Base-by-base conservation (phyloP, 371 early-diverging fungal species). In the Lichtheimia hyalospora region DNA sequence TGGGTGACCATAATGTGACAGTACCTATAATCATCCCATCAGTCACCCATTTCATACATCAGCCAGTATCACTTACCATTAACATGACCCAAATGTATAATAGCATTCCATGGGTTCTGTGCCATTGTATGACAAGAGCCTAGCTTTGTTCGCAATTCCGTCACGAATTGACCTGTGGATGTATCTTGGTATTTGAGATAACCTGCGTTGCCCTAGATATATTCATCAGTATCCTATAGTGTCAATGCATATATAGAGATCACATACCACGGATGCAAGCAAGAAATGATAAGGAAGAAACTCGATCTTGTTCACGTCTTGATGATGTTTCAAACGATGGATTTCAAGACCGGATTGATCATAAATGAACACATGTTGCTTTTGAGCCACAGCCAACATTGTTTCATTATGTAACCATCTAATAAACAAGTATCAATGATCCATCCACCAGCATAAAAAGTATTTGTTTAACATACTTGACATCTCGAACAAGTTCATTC, bases 251-350 rank as follows among this genome's bases (percentile, higher is more conserved):
- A 28, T 34, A 2, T 2, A 34, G 1, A 2, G 25, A 39, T 13
- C 24, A 78, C 82, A 54, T 75, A 90, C 89, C 42, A 93, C 84
- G 13, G 94, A 82, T 42, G 89, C 89, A 39, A 99, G 84, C 66
- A 99, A 75, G 71, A 93, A 99, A 70, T 99, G 99, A 77, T 96
- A 96, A 12, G 98, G 99, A 60, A 99, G 74, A 73, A 95, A 99
- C 56, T 94, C 94, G 48, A 99, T 75, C 56, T 83, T 82, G 66
- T 84, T 89, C 23, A 90, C 90, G 66, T 93, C 91, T 13, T 80
- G 79, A 66, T 96, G 95, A 43, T 93, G 85, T 59, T 89, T 81
- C 63, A 99, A 67, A 51, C 93, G 92, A 74, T 99, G 99, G 25
- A 99, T 72, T 76, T 99, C 99, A 18, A 90, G 73, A 23, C 99